These are phyloP conservation scores for Choanephora cucurbitarum DNA, from an alignment of 371 early-diverging fungal species.

Conservation along the genomic window DNA sequence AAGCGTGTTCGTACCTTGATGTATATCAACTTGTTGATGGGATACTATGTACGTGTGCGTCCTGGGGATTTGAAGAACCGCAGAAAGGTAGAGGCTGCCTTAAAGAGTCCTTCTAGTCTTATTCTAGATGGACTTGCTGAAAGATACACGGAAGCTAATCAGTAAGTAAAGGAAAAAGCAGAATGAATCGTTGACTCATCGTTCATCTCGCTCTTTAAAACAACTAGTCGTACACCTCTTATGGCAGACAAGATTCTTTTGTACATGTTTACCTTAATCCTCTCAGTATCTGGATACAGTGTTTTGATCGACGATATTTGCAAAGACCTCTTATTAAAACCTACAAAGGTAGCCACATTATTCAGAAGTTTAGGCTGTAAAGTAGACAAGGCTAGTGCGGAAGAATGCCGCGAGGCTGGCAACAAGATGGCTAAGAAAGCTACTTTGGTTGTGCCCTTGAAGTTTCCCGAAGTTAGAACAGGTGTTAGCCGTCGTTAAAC, in stretches of 20 bases:
- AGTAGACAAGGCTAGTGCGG: slow-evolving; percentile 42
- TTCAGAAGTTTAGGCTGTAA: slow-evolving; percentile 61
- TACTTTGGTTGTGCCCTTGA: slow-evolving; percentile 40
- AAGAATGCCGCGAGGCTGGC: slow-evolving; percentile 26
- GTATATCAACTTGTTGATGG: slow-evolving; percentile 77
- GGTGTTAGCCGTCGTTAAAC: slow-evolving; percentile 21
- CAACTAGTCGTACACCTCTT: slow-evolving; percentile 65
- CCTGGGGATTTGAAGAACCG: slow-evolving; percentile 53
- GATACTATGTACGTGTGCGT: slow-evolving; percentile 56
- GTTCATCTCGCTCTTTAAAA: neutral
- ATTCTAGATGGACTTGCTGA: slow-evolving; percentile 65
- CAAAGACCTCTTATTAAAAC: slow-evolving; percentile 64
- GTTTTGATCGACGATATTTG: slow-evolving; percentile 64
- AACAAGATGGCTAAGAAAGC: slow-evolving; percentile 37
- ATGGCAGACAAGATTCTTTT: slow-evolving; percentile 78
- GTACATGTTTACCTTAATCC: slow-evolving; percentile 71
- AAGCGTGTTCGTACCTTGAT: slow-evolving; percentile 60
- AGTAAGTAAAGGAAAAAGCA: too few species aligned
- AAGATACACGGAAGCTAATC: slow-evolving; percentile 67
- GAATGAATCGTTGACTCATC: too few species aligned
- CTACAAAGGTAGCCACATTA: slow-evolving; percentile 37
- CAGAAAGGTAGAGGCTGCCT: slow-evolving; percentile 44
- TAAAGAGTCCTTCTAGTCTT: slow-evolving; percentile 62
- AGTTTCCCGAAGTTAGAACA: slow-evolving; percentile 41
- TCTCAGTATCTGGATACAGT: slow-evolving; percentile 72